phyloP scores from a whole-genome alignment of 2,329 filamentous ascomycete genomes.

The Fusarium staphyleae region DNA sequence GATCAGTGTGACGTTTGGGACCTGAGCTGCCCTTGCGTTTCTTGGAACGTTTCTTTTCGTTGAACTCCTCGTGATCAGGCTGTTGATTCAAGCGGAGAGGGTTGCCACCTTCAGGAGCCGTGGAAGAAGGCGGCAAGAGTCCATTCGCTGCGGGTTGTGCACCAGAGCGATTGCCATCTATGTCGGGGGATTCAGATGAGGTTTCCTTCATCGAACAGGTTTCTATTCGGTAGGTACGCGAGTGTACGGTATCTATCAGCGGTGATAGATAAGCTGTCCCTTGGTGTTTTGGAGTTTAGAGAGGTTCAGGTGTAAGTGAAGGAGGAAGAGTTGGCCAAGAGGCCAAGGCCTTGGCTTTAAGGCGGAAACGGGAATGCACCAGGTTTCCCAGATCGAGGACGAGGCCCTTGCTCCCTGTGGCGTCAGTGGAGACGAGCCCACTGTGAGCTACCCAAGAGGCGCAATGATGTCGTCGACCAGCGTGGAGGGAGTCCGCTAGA shows the following conservation, averaged over 20 bases:
- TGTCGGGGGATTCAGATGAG: slow-evolving; percentile 60
- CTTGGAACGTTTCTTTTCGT: slow-evolving; percentile 20
- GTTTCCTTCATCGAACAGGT: slow-evolving; percentile 68
- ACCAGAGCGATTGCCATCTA: slow-evolving; percentile 65
- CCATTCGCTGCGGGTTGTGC: slow-evolving; percentile 63
- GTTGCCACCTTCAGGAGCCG: slow-evolving; percentile 8
- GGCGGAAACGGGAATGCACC: slow-evolving; percentile 13
- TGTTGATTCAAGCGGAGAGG: slow-evolving; percentile 31
- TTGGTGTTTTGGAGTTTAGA: slow-evolving; percentile 28
- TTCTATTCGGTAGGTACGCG: slow-evolving; percentile 15
- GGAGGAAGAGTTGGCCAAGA: slow-evolving; percentile 3
- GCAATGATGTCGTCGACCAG: slow-evolving; percentile 7
- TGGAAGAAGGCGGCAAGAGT: slow-evolving; percentile 39
- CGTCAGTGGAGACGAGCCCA: slow-evolving; percentile 19
- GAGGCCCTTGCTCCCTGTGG: slow-evolving; percentile 24
- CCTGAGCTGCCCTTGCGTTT: slow-evolving; percentile 25
- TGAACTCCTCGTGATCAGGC: slow-evolving; percentile 8
- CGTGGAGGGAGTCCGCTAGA: slow-evolving; percentile 8
- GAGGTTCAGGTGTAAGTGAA: slow-evolving; percentile 20
- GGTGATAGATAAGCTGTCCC: slow-evolving; percentile 8
- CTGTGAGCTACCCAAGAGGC: not conserved
- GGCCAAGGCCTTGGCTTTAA: slow-evolving; percentile 39
- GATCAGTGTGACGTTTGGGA: too few relatives aligned
- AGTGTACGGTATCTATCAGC: slow-evolving; percentile 10
- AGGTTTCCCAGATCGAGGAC: slow-evolving; percentile 15